A percentile compares a stretch with the other conserved stretches of the same genome.
Evolutionary conservation across 768 basidiomycete genomes (phyloP).

Genomic region (Strobilomyces echinocephalus): DNA sequence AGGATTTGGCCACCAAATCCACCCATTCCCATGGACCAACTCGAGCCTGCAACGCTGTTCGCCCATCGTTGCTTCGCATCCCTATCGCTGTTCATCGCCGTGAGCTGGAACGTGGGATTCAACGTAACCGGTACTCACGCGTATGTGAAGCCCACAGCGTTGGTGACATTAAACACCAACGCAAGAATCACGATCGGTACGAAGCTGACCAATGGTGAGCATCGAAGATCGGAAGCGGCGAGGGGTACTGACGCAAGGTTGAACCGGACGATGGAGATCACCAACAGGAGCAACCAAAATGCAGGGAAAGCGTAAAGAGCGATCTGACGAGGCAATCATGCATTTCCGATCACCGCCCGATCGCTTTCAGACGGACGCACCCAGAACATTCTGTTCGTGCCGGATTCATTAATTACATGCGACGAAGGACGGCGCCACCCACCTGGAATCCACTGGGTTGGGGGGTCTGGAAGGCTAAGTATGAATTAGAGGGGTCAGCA

Average conservation of each 20-base stretch:
- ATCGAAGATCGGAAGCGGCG: constrained; percentile 1
- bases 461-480: constrained; percentile 78
- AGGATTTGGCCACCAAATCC: constrained; percentile 84
- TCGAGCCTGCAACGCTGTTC: constrained; percentile 59
- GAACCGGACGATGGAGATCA: constrained; percentile 87
- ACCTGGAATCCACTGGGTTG: constrained; percentile 86
- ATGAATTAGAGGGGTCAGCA: constrained; percentile 8
- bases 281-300: constrained; percentile 80
- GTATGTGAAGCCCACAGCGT: constrained; percentile 95
- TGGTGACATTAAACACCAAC: constrained; percentile 92
- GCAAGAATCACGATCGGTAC: constrained; percentile 93
- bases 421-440: constrained; percentile 25
- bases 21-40: constrained; percentile 70
- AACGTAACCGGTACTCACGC: constrained; percentile 49
- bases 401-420: constrained; percentile 1
- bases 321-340: constrained; percentile 43
- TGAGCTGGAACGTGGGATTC: constrained; percentile 10
- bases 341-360: constrained; percentile 12
- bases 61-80: constrained; percentile 95
- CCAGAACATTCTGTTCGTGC: constrained; percentile 79
- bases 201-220: constrained; percentile 51
- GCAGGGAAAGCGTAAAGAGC: constrained; percentile 87
- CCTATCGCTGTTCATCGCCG: constrained; percentile 53
- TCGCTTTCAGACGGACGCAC: constrained; percentile 37
- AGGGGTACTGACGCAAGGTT: constrained; percentile 66